Evolutionary conservation across 164 flowering plant species (phyloP).

Genomic region (Platanus orientalis): DNA sequence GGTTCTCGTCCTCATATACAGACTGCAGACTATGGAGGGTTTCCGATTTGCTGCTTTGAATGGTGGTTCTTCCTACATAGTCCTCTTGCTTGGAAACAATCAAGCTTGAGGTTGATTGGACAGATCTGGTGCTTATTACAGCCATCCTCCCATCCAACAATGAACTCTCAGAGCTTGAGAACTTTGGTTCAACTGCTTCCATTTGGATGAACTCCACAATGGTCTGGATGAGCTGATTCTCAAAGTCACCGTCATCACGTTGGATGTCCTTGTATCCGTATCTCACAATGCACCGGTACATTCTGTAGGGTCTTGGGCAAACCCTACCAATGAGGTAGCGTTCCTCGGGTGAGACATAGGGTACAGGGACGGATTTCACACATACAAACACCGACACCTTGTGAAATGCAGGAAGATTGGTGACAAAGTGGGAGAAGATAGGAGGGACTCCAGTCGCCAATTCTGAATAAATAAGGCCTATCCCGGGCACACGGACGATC

Average conservation of each 20-base stretch:
- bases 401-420: constrained; percentile 91
- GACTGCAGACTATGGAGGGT: constrained; percentile 34
- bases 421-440: constrained; percentile 84
- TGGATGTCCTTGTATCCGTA: constrained; percentile 87
- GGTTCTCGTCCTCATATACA: constrained; percentile 32
- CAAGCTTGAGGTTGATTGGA: constrained; percentile 22
- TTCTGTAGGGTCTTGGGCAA: constrained; percentile 78
- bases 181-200: constrained; percentile 70
- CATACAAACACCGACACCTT: constrained; percentile 81
- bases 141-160: constrained; percentile 47
- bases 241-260: constrained; percentile 74
- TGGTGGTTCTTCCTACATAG: constrained; percentile 4
- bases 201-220: constrained; percentile 85
- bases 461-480: constrained; percentile 86
- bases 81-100: constrained; percentile 25
- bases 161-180: constrained; percentile 30
- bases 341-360: constrained; percentile 76
- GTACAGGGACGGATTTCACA: constrained; percentile 87
- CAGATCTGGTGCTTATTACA: constrained; percentile 33
- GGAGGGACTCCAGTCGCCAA: constrained; percentile 85
- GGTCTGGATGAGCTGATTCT: constrained; percentile 68
- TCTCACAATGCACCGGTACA: constrained; percentile 88
- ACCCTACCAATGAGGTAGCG: constrained; percentile 82
- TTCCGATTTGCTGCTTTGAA: constrained; percentile 30
- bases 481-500: constrained; percentile 88